Conservation (phyloP, 768 basidiomycete genomes). For the Panus rudis region DNA sequence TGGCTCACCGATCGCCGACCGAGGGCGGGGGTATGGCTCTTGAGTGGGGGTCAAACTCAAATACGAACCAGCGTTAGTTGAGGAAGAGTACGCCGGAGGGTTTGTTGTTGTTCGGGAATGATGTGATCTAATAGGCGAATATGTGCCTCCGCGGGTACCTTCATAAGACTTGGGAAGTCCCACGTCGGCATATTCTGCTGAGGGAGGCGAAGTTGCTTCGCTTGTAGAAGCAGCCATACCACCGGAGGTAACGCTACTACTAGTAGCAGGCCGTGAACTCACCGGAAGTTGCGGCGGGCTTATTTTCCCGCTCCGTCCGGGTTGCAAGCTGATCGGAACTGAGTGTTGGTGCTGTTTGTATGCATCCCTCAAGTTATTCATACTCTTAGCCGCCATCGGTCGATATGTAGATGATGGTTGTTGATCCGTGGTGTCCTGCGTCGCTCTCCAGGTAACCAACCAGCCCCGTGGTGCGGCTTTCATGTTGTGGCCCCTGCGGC, state of each 20-base stretch:
- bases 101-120: conserved; percentile 1
- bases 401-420: conserved; percentile 26
- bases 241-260: conserved; percentile 8
- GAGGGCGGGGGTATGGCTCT: conserved; percentile 58
- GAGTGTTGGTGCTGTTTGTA: conserved; percentile 19
- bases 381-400: conserved; percentile 43
- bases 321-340: conserved; percentile 20
- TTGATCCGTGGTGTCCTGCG: conserved; percentile 26
- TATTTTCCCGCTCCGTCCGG: conserved; percentile 17
- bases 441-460: conserved; percentile 45
- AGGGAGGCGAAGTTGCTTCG: conserved; percentile 1
- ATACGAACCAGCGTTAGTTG: too few relatives aligned
- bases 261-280: conserved; percentile 11
- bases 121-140: conserved; percentile 5
- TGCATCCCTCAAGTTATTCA: conserved; percentile 42
- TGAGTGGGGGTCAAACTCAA: conserved; percentile 29
- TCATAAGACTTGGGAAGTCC: conserved; percentile 8
- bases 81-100: not conserved
- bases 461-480: conserved; percentile 39
- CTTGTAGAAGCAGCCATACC: not conserved
- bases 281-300: conserved; percentile 27
- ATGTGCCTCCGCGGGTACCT: conserved; percentile 1
- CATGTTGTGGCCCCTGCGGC: conserved; percentile 20
- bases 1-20: conserved; percentile 45
- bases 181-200: not conserved